These are phyloP conservation scores for Camellia granthamiana DNA, from an alignment of 148 eudicot genomes.

Conservation along the genomic window DNA sequence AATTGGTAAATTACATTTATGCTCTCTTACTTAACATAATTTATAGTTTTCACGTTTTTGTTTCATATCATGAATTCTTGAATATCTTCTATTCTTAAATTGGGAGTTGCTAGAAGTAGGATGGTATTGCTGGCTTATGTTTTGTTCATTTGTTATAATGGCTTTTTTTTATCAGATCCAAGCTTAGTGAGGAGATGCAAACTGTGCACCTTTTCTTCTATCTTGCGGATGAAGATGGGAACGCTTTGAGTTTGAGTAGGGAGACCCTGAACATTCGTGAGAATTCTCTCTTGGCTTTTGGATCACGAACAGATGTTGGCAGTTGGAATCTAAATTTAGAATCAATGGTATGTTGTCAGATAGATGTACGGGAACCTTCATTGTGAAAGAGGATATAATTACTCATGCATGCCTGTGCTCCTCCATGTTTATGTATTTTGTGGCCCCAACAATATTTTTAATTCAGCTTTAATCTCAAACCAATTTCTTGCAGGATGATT, in stretches of 20 bases:
- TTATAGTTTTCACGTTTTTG: background rate
- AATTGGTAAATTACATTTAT: conserved; percentile 1
- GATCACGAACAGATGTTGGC: conserved; percentile 76
- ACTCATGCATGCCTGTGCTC: background rate
- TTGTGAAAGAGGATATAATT: background rate
- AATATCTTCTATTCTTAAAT: background rate
- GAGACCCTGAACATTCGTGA: conserved; percentile 42
- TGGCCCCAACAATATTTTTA: background rate
- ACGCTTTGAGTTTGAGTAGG: conserved; percentile 53
- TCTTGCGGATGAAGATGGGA: conserved; percentile 85
- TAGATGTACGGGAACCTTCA: background rate
- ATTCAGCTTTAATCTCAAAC: conserved; percentile 1
- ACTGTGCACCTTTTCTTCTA: conserved; percentile 80
- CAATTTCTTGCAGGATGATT: conserved; percentile 51
- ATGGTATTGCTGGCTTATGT: conserved; percentile 1
- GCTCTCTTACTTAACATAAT: background rate
- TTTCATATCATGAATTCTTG: background rate
- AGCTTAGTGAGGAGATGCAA: conserved; percentile 43
- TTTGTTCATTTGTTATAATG: conserved; percentile 8
- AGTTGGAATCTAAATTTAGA: conserved; percentile 78
- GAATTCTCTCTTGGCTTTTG: conserved; percentile 66
- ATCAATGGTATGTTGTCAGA: conserved; percentile 54
- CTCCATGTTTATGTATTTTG: background rate
- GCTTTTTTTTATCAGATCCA: conserved; percentile 28
- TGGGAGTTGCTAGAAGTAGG: background rate